Base-by-base conservation (phyloP, 768 basidiomycete genomes). In the Pulveroboletus sp. region DNA sequence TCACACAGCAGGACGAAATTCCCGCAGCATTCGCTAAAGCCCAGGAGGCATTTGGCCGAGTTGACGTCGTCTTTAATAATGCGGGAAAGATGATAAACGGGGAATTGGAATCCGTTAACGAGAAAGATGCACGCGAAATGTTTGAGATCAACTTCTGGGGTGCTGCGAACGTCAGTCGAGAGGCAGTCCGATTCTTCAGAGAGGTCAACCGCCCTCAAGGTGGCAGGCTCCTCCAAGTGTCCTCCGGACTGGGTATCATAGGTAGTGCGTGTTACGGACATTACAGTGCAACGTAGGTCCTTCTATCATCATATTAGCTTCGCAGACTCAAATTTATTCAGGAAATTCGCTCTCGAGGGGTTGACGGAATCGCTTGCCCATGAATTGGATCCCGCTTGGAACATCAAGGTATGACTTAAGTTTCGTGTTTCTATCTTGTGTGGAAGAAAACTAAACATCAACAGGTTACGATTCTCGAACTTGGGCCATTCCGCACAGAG, bases 101-200 rank as follows among this genome's bases (percentile, higher is more conserved):
- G 24, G 73, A 75, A 45, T 40, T 70, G 23, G 77, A 77, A 54
- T 64, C 58, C 6, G 53, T 63, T 20, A 53, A 61, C 0, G 65
- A 69, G 2, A 55, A 57, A 7, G 59, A 61, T 2, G 72, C 69
- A 13, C 63, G 69, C 19, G 42, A 47, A 5, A 19, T 69, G 52
- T 74, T 78, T 33, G 74, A 75, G 20, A 65, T 70, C 32, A 62
- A 70, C 43, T 70, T 66, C 27, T 70, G 66, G 62, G 67, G 68
- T 8, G 60, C 67, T 31, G 48, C 51, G 0, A 50, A 53, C 29
- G 71, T 72, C 27, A 68, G 53, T 24, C 53, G 49, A 25, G 69
- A 64, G 36, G 69, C 70, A 0, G 52, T 74, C 31, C 45, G 47
- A 31, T 60, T 64, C 45, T 70, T 73, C 53, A 62, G 72, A 17